Percentiles rank a stretch among this genome's conserved stretches.
phyloP scores from a whole-genome alignment of 768 basidiomycete genomes.

The Tricholoma furcatifolium region DNA sequence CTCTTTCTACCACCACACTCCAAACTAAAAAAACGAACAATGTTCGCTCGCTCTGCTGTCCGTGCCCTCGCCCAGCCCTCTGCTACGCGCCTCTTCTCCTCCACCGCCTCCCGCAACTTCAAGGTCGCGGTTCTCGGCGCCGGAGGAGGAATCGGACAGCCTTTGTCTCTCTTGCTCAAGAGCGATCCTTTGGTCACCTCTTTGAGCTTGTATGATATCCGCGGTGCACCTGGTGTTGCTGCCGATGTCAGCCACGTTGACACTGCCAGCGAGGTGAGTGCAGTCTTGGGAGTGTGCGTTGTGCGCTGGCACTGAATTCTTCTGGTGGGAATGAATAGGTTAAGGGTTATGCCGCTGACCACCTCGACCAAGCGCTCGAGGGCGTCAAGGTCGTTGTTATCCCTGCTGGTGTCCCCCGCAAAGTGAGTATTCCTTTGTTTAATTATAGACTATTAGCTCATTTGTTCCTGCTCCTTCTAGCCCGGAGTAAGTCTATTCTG shows the following conservation, averaged over 20 bases:
- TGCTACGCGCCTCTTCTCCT: conserved; percentile 67
- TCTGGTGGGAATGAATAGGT: conserved; percentile 46
- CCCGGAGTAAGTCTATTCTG: conserved; percentile 68
- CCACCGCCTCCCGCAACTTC: conserved; percentile 65
- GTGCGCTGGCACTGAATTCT: neutral
- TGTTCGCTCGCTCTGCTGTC: conserved; percentile 67
- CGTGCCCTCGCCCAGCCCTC: conserved; percentile 53
- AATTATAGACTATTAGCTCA: conserved; percentile 21
- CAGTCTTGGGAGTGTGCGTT: conserved; percentile 11
- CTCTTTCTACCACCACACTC: conserved; percentile 15
- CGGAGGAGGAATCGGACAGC: conserved; percentile 98
- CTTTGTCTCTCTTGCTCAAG: conserved; percentile 92
- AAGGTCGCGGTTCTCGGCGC: conserved; percentile 98
- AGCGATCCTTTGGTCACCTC: conserved; percentile 85
- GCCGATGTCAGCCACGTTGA: conserved; percentile 97
- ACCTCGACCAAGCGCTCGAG: conserved; percentile 86
- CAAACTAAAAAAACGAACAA: conserved; percentile 30
- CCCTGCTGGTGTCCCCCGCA: conserved; percentile 98
- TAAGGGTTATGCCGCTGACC: conserved; percentile 76
- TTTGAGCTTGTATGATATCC: conserved; percentile 90
- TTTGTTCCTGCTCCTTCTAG: conserved; percentile 34
- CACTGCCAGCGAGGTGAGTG: conserved; percentile 71
- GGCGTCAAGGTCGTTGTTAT: conserved; percentile 93
- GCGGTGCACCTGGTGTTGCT: conserved; percentile 94
- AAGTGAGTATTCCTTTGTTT: conserved; percentile 52